A percentile compares a stretch with the other conserved stretches of the same genome.
These are phyloP conservation scores for Graphilbum ipis-grandicollis DNA, from an alignment of 2,329 filamentous ascomycete genomes.

Conservation along the genomic window DNA sequence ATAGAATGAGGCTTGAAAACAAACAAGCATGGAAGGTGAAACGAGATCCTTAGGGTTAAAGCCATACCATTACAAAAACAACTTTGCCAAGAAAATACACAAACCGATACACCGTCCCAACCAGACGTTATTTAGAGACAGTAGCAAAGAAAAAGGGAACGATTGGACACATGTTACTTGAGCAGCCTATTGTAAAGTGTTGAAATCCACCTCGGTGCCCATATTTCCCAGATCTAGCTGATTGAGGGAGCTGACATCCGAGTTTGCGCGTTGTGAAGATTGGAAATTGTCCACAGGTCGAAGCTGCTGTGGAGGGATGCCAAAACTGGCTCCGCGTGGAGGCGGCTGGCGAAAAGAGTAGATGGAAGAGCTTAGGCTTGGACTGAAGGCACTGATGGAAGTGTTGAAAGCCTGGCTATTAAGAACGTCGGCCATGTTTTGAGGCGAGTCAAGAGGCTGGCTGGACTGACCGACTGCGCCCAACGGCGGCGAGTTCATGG, in stretches of 20 bases:
- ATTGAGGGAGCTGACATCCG: slow-evolving; percentile 20
- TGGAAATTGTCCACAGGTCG: slow-evolving; percentile 32
- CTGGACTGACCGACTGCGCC: background rate
- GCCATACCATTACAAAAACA: too few species aligned
- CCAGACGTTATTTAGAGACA: too few species aligned
- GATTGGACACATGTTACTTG: too few species aligned
- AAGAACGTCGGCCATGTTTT: slow-evolving; percentile 1
- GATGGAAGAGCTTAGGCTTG: slow-evolving; percentile 7
- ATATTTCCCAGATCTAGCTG: slow-evolving; percentile 18
- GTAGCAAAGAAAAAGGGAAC: too few species aligned
- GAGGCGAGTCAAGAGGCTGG: slow-evolving; percentile 15
- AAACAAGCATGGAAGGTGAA: too few species aligned
- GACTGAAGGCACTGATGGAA: slow-evolving; percentile 11
- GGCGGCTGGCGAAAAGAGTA: slow-evolving; percentile 18
- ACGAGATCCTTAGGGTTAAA: too few species aligned
- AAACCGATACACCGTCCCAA: too few species aligned
- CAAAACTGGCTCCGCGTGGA: slow-evolving; percentile 22
- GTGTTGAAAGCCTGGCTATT: slow-evolving; percentile 1
- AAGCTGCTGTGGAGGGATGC: slow-evolving; percentile 20
- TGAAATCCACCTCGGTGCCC: slow-evolving; percentile 23
- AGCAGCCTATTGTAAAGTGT: slow-evolving; percentile 17
- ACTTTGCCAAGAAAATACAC: too few species aligned
- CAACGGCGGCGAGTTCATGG: background rate
- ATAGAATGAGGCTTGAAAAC: too few species aligned
- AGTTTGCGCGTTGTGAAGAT: slow-evolving; percentile 26